Conservation (phyloP, 495 filamentous ascomycete species). For the Pyronema omphalodes region DNA sequence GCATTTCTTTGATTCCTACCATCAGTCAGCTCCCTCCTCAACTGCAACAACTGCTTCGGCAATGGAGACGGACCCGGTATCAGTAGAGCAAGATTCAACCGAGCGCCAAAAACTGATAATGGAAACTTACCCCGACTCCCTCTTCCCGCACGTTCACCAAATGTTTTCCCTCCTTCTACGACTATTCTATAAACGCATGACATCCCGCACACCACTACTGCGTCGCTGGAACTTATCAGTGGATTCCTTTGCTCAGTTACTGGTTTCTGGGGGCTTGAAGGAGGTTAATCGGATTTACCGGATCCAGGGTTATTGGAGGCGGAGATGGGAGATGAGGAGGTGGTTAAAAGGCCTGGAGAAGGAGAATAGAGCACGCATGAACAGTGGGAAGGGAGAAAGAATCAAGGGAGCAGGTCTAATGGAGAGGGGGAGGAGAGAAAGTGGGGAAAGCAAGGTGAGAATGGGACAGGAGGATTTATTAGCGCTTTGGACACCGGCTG, state of each 20-base stretch:
- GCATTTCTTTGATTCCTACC: slow-evolving; percentile 22
- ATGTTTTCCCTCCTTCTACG: slow-evolving; percentile 24
- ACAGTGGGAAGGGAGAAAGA: background rate
- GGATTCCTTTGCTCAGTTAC: slow-evolving; percentile 17
- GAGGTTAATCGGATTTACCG: slow-evolving; percentile 18
- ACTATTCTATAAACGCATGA: slow-evolving; percentile 19
- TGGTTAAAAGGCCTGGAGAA: too few species aligned
- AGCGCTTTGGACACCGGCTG: slow-evolving; percentile 21
- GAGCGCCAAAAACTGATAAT: slow-evolving; percentile 5
- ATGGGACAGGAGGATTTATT: slow-evolving; percentile 17
- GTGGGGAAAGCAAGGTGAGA: background rate
- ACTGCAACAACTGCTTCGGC: too few species aligned
- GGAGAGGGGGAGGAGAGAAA: background rate
- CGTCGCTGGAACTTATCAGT: slow-evolving; percentile 14
- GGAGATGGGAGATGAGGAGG: slow-evolving; percentile 7
- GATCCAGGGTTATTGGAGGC: slow-evolving; percentile 17
- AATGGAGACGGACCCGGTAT: too few species aligned
- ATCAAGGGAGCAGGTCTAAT: background rate
- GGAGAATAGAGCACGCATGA: too few species aligned
- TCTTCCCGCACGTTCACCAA: slow-evolving; percentile 21
- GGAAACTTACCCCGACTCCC: slow-evolving; percentile 18
- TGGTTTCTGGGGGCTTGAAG: slow-evolving; percentile 18
- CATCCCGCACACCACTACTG: slow-evolving; percentile 8
- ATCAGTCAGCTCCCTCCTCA: too few species aligned
- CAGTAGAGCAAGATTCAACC: too few species aligned